Base-by-base conservation (phyloP, 1,139 yeast species). In the Suhomyces guaymorum region DNA sequence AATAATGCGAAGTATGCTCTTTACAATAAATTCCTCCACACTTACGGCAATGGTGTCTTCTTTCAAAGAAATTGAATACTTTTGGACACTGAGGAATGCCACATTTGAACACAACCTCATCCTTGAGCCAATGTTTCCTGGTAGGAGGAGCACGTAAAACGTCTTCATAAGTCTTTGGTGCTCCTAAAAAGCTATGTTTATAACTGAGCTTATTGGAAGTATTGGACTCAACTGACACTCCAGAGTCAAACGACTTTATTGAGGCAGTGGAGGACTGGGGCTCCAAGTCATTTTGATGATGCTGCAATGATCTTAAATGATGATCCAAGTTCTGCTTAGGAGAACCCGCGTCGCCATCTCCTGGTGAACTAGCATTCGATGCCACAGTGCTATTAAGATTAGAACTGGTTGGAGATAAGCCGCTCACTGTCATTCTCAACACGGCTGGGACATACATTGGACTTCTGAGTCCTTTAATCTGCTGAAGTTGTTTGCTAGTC, bases 361-460 rank as follows among this genome's bases (percentile, higher is more conserved):
- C 38, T 4, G 40, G 40, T 3, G 37, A 33, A n/a, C 33, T 38
- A 7, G 35, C 16, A 11, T 30, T 33, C n/a, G 37, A 37, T 9
- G 23, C 33, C 4, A 29, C n/a, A 8, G 23, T 28, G 15, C 37
- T 29, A 2, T 34, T 22, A 7, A 24, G 15, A n/a, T 33, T 26
- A 13, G 40, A 27, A 15, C 21, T 32, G 19, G 26, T 24, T 12
- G 49, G 46, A 9, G 48, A 45, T 3, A 32, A 24, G n/a, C 45
- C 44, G 13, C 36, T 43, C 30, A 37, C 22, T 3, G 49, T 42
- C 51, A 75, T 78, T 20, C 97, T 70, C 36, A 90, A 66, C 5
- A 89, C 97, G 0, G 96, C 96, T 0, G 97, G 97, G 0, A 85
- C 73, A 54, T 88, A 89, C 68, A 89, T 66, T 5, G 97, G 97